Conservation (phyloP, 768 basidiomycete species). For the Imleria badia region DNA sequence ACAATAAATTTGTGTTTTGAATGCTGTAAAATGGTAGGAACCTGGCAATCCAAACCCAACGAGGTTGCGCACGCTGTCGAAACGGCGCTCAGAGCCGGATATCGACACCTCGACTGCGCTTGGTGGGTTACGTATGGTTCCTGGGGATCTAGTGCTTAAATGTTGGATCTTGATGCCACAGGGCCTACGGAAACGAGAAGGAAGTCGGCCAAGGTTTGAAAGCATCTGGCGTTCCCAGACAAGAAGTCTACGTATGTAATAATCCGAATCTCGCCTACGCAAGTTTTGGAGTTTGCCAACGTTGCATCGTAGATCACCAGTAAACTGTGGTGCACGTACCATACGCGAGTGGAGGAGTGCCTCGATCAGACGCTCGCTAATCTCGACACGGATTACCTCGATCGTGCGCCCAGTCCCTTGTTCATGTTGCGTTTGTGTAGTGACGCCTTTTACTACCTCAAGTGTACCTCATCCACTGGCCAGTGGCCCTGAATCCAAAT, state of each 20-base stretch:
- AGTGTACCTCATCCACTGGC: constrained; percentile 80
- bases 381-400: constrained; percentile 84
- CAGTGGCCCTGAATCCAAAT: constrained; percentile 67
- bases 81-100: constrained; percentile 74
- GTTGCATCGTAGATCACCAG: constrained; percentile 57
- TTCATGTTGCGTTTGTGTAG: not conserved
- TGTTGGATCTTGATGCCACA: constrained; percentile 19
- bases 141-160: constrained; percentile 9
- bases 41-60: constrained; percentile 77
- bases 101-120: constrained; percentile 76
- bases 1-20: not conserved
- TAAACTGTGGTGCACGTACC: constrained; percentile 69
- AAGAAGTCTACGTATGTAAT: constrained; percentile 61
- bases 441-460: not conserved
- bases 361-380: constrained; percentile 74
- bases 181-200: constrained; percentile 76
- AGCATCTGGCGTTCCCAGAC: constrained; percentile 71
- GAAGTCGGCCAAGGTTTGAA: constrained; percentile 82
- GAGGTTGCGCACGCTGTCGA: constrained; percentile 72
- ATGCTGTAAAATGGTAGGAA: constrained; percentile 44
- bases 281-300: not conserved
- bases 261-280: not conserved
- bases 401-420: constrained; percentile 49
- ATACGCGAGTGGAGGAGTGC: constrained; percentile 68
- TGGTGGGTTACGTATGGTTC: constrained; percentile 30